These are phyloP conservation scores for Gossypioides kirkii DNA, from an alignment of 345 rosid species.

Conservation along the genomic window DNA sequence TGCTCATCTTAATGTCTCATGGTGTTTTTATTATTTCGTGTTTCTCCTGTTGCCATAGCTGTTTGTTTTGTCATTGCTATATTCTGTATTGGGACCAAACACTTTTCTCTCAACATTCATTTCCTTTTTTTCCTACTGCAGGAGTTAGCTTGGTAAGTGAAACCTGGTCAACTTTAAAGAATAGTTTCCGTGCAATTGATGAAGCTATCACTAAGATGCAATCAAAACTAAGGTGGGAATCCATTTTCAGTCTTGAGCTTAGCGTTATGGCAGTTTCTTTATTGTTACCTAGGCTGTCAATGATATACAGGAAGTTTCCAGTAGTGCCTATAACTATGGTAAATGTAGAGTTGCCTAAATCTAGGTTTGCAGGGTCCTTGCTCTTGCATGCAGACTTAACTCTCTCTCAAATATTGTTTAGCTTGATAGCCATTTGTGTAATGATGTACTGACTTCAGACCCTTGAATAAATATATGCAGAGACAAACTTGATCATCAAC, in stretches of 20 bases:
- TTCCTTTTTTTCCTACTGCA: conserved; percentile 18
- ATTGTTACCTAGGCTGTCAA: not conserved
- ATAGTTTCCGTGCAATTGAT: conserved; percentile 48
- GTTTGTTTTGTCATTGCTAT: not conserved
- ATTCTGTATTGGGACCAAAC: conserved; percentile 4
- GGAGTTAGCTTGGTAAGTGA: conserved; percentile 51
- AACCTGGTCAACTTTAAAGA: conserved; percentile 54
- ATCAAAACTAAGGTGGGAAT: conserved; percentile 49
- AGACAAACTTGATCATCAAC: conserved; percentile 15
- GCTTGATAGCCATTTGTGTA: not conserved
- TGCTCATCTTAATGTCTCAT: not conserved
- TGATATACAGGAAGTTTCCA: not conserved
- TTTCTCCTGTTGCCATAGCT: not conserved
- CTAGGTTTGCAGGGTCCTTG: not conserved
- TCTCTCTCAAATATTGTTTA: not conserved
- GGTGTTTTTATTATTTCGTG: not conserved
- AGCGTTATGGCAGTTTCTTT: conserved; percentile 3
- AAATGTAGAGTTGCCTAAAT: not conserved
- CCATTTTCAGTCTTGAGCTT: not conserved
- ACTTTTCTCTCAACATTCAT: conserved; percentile 13
- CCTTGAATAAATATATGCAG: conserved; percentile 31
- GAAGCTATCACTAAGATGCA: conserved; percentile 48
- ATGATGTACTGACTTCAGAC: conserved; percentile 24
- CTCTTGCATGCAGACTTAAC: not conserved
- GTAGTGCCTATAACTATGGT: not conserved